Evolutionary conservation across 176 grass and related monocot genomes (phyloP).

Genomic region (Paspalum vaginatum): DNA sequence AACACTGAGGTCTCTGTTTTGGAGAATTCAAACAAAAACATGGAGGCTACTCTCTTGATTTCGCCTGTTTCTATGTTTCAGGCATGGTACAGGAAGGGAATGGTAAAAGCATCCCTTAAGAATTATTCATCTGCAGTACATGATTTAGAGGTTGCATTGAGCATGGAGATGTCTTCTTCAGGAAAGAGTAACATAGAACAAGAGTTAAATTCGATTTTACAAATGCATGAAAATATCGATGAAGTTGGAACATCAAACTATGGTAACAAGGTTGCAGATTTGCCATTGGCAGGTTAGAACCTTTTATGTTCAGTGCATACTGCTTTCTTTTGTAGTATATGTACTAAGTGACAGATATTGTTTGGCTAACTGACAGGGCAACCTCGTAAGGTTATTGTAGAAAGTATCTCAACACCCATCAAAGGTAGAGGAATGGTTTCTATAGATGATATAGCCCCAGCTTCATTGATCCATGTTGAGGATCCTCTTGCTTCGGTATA

Average conservation of each 20-base stretch:
- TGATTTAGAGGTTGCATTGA: constrained; percentile 84
- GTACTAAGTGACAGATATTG: constrained; percentile 32
- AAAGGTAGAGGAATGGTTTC: constrained; percentile 90
- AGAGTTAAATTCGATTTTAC: constrained; percentile 57
- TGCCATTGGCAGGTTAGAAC: constrained; percentile 42
- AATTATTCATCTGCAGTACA: constrained; percentile 63
- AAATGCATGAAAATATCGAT: constrained; percentile 40
- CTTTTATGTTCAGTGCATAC: background rate
- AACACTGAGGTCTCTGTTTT: constrained; percentile 49
- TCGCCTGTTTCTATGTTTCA: constrained; percentile 47
- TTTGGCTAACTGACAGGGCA: constrained; percentile 53
- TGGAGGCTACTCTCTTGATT: constrained; percentile 17
- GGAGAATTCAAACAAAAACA: constrained; percentile 19
- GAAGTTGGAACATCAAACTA: constrained; percentile 28
- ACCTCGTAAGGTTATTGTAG: constrained; percentile 43
- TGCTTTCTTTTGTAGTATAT: constrained; percentile 23
- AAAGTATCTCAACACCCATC: constrained; percentile 58
- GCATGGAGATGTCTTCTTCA: constrained; percentile 63
- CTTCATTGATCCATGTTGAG: constrained; percentile 82
- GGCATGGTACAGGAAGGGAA: constrained; percentile 95
- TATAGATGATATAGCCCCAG: constrained; percentile 62
- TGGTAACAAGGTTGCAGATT: constrained; percentile 35
- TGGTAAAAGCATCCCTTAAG: constrained; percentile 65
- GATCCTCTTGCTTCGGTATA: constrained; percentile 83
- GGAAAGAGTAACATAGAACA: constrained; percentile 72